Evolutionary conservation across 371 early-diverging fungal genomes (phyloP).

Genomic region (Rhizopus stolonifer): DNA sequence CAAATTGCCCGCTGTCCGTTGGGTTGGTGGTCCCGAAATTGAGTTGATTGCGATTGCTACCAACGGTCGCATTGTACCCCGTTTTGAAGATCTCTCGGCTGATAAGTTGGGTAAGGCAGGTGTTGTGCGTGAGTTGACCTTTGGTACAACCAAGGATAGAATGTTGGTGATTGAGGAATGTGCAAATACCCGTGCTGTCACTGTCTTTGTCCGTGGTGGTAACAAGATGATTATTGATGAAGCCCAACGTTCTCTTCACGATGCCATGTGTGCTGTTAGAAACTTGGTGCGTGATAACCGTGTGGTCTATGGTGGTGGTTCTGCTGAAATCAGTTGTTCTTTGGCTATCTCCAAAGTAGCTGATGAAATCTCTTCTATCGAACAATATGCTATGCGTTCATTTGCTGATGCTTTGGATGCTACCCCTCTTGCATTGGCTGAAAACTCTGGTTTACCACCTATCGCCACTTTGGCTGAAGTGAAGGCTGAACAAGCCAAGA

Average conservation of each 20-base stretch:
- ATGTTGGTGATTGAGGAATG: constrained; percentile 99
- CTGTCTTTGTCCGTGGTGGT: constrained; percentile 98
- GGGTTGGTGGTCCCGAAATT: constrained; percentile 99
- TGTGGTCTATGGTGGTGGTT: constrained; percentile 99
- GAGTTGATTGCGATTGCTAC: constrained; percentile 99
- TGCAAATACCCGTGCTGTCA: constrained; percentile 97
- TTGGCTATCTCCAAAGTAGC: constrained; percentile 93
- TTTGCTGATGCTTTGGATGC: constrained; percentile 98
- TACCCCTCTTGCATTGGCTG: constrained; percentile 95
- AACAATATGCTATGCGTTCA: constrained; percentile 98
- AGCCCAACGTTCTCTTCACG: constrained; percentile 98
- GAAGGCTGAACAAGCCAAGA: constrained; percentile 90
- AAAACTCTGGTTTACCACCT: constrained; percentile 97
- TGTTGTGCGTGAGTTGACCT: constrained; percentile 89
- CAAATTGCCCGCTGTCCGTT: constrained; percentile 98
- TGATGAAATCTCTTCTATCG: constrained; percentile 88
- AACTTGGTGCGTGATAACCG: constrained; percentile 97
- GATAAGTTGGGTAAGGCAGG: constrained; percentile 96
- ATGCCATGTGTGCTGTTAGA: constrained; percentile 99
- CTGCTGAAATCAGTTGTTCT: constrained; percentile 96
- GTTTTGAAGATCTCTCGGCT: constrained; percentile 95
- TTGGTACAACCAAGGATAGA: constrained; percentile 98
- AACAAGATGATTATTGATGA: constrained; percentile 99
- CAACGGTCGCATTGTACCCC: constrained; percentile 98
- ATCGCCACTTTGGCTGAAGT: constrained; percentile 94